Evolutionary conservation across 2,329 filamentous ascomycete species (phyloP).

Genomic region (Ilyonectria sp.): DNA sequence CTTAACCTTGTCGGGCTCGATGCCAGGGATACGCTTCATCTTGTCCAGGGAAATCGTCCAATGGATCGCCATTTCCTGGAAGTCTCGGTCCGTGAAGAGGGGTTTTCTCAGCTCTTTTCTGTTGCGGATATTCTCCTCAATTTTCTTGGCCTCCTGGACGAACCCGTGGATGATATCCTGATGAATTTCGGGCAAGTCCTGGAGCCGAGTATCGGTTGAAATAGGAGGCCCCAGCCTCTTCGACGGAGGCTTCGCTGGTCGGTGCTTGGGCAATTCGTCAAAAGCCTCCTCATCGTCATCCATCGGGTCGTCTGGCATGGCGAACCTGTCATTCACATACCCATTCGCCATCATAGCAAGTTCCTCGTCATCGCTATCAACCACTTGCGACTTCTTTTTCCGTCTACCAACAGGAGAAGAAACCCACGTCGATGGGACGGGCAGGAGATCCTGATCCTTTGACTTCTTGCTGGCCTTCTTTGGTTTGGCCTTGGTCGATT

Average conservation of each 20-base stretch:
- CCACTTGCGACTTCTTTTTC: constrained; percentile 44
- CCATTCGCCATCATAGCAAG: constrained; percentile 61
- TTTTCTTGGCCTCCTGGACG: constrained; percentile 71
- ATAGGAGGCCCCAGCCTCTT: constrained; percentile 69
- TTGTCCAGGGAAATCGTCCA: constrained; percentile 74
- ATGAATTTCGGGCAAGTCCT: constrained; percentile 71
- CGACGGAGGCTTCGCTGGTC: constrained; percentile 55
- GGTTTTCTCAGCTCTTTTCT: constrained; percentile 69
- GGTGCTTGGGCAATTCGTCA: constrained; percentile 57
- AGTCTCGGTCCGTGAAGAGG: constrained; percentile 78
- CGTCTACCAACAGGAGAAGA: constrained; percentile 66
- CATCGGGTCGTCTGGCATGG: constrained; percentile 58
- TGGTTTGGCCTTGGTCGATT: constrained; percentile 50
- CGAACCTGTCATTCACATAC: constrained; percentile 66
- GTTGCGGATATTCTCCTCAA: constrained; percentile 75
- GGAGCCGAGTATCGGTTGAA: constrained; percentile 67
- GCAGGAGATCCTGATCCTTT: constrained; percentile 56
- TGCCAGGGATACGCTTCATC: constrained; percentile 75
- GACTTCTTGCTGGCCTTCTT: constrained; percentile 57
- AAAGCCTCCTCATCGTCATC: constrained; percentile 60
- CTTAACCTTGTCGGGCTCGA: constrained; percentile 74
- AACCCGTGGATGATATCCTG: constrained; percentile 76
- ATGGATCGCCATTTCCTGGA: constrained; percentile 80
- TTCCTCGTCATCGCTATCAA: constrained; percentile 54
- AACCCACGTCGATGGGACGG: constrained; percentile 63